A percentile compares a stretch with the other conserved stretches of the same genome.
phyloP scores from a whole-genome alignment of 768 basidiomycete species.

The Rubroboletus satanas region DNA sequence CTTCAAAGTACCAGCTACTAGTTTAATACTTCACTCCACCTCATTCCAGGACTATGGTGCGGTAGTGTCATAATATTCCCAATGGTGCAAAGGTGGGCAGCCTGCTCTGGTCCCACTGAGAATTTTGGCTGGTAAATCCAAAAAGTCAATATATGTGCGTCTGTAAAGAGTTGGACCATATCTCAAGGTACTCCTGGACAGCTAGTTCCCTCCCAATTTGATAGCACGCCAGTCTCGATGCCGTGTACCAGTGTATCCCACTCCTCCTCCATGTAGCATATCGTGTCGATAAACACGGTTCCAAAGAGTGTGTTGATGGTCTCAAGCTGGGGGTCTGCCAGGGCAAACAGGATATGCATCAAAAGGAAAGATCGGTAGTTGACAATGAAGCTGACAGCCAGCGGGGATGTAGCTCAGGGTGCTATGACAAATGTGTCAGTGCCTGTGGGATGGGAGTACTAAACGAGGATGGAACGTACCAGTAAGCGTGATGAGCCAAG shows the following conservation, averaged over 20 bases:
- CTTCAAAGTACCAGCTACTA: no score
- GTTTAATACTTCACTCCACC: no score
- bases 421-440: not conserved
- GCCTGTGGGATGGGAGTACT: not conserved
- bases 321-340: constrained; percentile 15
- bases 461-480: not conserved
- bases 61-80: no score
- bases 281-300: constrained; percentile 21
- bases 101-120: constrained; percentile 8
- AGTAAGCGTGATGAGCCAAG: constrained; percentile 4
- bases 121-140: constrained; percentile 11
- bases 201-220: constrained; percentile 15
- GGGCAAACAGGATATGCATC: constrained; percentile 21
- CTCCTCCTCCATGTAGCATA: constrained; percentile 19
- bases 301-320: constrained; percentile 15
- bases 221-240: constrained; percentile 16
- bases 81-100: constrained; percentile 11
- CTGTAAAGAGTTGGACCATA: not conserved
- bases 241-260: constrained; percentile 14
- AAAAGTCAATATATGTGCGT: not conserved
- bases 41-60: no score
- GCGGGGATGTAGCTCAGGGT: constrained; percentile 13
- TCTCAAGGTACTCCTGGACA: constrained; percentile 18
- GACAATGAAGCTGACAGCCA: constrained; percentile 19
- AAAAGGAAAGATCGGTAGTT: constrained; percentile 21